Evolutionary conservation across 2,329 filamentous ascomycete species (phyloP), one percentile per base, ranked within the genome.

Genomic region (Fusarium tupiense): DNA sequence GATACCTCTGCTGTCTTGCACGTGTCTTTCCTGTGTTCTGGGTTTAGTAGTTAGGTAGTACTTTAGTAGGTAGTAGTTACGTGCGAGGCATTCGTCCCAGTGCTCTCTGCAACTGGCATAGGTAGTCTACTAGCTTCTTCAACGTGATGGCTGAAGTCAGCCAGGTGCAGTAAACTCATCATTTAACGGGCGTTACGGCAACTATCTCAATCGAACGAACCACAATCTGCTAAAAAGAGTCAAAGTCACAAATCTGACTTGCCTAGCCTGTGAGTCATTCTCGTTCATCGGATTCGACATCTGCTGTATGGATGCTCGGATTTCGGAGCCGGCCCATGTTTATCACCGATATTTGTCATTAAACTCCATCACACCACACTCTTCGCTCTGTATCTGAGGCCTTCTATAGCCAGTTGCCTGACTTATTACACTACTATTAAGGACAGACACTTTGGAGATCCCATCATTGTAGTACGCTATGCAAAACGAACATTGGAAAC

Each of bases 271-370:
- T 75, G 72, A 75, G 65, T 75, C 72, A 75, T 75, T 62, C 53
- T 37, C 61, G 40, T 46, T 67, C 67, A 50, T 70, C 46, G 29
- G 38, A 64, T 64, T 61, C 64, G 49, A 47, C 63, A 40, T 44
- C 46, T 59, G n/a, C 61, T 37, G n/a, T 24, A 52, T 49, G 65
- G 53, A 44, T 29, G 60, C 50, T 67, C 72, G 72, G 72, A 74
- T 46, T 75, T 78, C 74, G 76, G 74, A 73, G 46, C 64, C 56
- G 72, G 64, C 64, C 52, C 56, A 67, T 52, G 43, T 64, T 69
- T 70, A 76, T 68, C 60, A 49, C 71, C 73, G 67, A 52, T 47
- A 77, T 78, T 78, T 78, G 76, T 77, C 75, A 78, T 67, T 59
- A 35, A 50, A 68, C 52, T 61, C 47, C 52, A 65, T 64, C 67